These are phyloP conservation scores for Pichia pseudocactophila DNA, from an alignment of 805 yeast genomes.

Conservation along the genomic window DNA sequence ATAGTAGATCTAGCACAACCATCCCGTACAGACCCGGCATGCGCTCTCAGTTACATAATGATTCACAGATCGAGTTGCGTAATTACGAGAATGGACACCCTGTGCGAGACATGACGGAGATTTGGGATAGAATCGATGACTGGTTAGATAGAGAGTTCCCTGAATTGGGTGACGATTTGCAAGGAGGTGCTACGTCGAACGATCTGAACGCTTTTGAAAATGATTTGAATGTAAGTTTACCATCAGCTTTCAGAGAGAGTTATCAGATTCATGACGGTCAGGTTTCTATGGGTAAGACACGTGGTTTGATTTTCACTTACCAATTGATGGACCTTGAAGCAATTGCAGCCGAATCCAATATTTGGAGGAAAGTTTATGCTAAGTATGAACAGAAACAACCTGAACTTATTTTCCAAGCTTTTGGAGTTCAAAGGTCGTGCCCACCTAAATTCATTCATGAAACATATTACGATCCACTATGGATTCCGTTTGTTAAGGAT, in stretches of 20 bases:
- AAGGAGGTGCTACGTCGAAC: slow-evolving; percentile 67
- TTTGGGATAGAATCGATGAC: slow-evolving; percentile 84
- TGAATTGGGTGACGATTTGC: slow-evolving; percentile 71
- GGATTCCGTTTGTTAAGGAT: slow-evolving; percentile 91
- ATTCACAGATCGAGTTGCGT: slow-evolving; percentile 49
- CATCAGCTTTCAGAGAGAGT: slow-evolving; percentile 75
- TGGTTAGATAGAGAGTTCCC: slow-evolving; percentile 77
- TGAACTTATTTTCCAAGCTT: slow-evolving; percentile 13
- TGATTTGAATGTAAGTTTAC: slow-evolving; percentile 67
- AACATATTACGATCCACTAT: slow-evolving; percentile 77
- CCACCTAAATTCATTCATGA: slow-evolving; percentile 71
- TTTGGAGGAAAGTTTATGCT: slow-evolving; percentile 70
- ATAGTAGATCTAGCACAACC: slow-evolving; percentile 7
- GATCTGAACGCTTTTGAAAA: slow-evolving; percentile 79
- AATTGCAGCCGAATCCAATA: slow-evolving; percentile 67
- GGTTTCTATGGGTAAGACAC: slow-evolving; percentile 62
- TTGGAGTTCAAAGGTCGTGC: slow-evolving; percentile 44
- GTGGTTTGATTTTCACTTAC: slow-evolving; percentile 74
- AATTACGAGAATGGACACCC: slow-evolving; percentile 39
- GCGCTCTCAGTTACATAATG: slow-evolving; percentile 31
- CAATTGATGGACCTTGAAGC: slow-evolving; percentile 74
- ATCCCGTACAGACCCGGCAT: slow-evolving; percentile 34
- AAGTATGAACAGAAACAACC: slow-evolving; percentile 18
- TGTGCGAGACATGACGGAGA: slow-evolving; percentile 56
- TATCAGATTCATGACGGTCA: slow-evolving; percentile 87